Conservation (phyloP, 345 rosid genomes). For the Anacardium occidentale region DNA sequence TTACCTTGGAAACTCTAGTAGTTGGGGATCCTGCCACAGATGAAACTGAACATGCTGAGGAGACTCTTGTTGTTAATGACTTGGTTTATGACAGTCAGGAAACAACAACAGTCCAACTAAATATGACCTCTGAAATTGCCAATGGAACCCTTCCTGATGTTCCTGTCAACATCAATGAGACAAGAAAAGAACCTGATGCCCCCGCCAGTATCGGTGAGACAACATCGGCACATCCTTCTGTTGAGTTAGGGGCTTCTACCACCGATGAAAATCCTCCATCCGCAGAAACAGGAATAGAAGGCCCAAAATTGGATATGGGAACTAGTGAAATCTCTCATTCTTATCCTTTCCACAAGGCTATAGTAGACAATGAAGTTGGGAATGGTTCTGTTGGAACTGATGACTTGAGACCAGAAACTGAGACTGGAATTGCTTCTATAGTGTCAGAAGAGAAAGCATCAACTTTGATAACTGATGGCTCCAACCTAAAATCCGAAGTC, state of each 20-base stretch:
- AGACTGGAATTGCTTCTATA: slow-evolving; percentile 16
- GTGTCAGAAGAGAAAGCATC: slow-evolving; percentile 23
- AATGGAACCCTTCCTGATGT: slow-evolving; percentile 18
- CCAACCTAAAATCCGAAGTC: slow-evolving; percentile 15
- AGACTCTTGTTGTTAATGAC: slow-evolving; percentile 24
- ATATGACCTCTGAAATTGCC: slow-evolving; percentile 25
- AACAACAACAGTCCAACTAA: slow-evolving; percentile 20
- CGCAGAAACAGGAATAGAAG: slow-evolving; percentile 12
- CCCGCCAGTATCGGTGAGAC: slow-evolving; percentile 12
- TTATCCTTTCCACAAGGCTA: background rate
- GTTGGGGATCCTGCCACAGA: slow-evolving; percentile 21
- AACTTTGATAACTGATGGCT: slow-evolving; percentile 13
- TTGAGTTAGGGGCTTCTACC: slow-evolving; percentile 12
- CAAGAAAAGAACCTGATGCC: background rate
- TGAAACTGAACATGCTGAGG: slow-evolving; percentile 30
- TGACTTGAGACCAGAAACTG: slow-evolving; percentile 14
- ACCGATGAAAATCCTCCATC: slow-evolving; percentile 7
- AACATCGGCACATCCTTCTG: slow-evolving; percentile 15
- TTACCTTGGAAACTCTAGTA: slow-evolving; percentile 27
- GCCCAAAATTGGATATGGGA: slow-evolving; percentile 13
- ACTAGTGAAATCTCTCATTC: slow-evolving; percentile 12
- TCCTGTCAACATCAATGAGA: background rate
- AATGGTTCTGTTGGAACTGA: slow-evolving; percentile 25
- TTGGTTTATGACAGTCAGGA: slow-evolving; percentile 31
- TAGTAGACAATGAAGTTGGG: slow-evolving; percentile 21